These are phyloP conservation scores for Dactylellina haptotyla DNA, from an alignment of 2,329 filamentous ascomycete genomes.

Conservation along the genomic window DNA sequence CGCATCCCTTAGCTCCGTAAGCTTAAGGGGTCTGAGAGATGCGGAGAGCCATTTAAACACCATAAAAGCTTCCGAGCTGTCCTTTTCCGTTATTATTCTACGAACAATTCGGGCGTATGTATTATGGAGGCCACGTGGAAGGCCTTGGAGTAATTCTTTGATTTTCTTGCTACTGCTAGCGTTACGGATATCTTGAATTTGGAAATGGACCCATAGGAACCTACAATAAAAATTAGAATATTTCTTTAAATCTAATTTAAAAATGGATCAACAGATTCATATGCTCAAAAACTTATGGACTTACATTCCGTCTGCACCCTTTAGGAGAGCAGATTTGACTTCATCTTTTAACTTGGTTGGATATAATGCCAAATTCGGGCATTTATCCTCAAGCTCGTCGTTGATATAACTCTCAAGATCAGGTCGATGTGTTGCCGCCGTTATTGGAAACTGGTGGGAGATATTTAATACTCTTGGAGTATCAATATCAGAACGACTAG, in stretches of 20 bases:
- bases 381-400: slow-evolving; percentile 48
- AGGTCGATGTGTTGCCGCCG: slow-evolving; percentile 30
- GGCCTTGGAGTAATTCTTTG: slow-evolving; percentile 57
- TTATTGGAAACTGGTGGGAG: slow-evolving; percentile 53
- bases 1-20: slow-evolving; percentile 62
- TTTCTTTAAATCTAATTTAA: slow-evolving; percentile 13
- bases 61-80: slow-evolving; percentile 54
- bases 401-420: slow-evolving; percentile 57
- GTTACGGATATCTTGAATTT: slow-evolving; percentile 60
- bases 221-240: slow-evolving; percentile 55
- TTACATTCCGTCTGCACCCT: slow-evolving; percentile 61
- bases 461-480: slow-evolving; percentile 27
- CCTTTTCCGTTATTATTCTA: slow-evolving; percentile 57
- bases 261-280: not conserved
- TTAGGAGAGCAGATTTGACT: slow-evolving; percentile 58
- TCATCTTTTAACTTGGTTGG: slow-evolving; percentile 55
- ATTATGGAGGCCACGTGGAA: slow-evolving; percentile 59
- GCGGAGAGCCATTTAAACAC: slow-evolving; percentile 60
- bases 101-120: slow-evolving; percentile 59
- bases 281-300: too few relatives aligned
- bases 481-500: slow-evolving; percentile 58
- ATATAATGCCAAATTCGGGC: slow-evolving; percentile 52
- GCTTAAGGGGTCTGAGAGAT: slow-evolving; percentile 59
- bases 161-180: slow-evolving; percentile 60
- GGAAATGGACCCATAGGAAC: slow-evolving; percentile 63